Base-by-base conservation (phyloP, 495 filamentous ascomycete genomes). In the Penicillium cinerascens region DNA sequence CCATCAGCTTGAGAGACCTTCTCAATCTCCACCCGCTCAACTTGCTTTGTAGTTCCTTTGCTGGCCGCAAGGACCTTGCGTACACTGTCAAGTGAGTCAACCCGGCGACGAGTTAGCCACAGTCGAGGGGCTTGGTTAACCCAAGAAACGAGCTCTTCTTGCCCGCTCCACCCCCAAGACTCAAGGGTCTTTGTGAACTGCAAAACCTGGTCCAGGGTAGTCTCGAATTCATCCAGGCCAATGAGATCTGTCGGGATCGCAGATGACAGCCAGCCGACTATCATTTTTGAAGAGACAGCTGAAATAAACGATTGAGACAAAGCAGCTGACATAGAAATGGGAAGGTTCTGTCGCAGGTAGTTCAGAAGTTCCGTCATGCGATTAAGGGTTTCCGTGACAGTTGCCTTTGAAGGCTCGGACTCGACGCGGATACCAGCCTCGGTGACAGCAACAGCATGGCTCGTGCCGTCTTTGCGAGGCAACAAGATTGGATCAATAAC, bases 81-180 rank as follows among this genome's bases (percentile, higher is more conserved):
- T 6, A 93, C 82, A 18, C 78, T 76, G 56, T 90, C 84, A 27
- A 99, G 72, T 3, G 87, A 84, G 37, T 79, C 78, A 56, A 93
- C 90, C 50, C 85, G 85, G 51, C 88, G 84, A 63, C 88, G 91
- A n/a, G 83, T 80, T 18, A 97, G 76, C 93, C 93, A 98, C 11
- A 91, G 79, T 20, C 81, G 80, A 5, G 92, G 87, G 6, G 86
- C 87, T 43, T 83, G 82, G 26, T 86, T 82, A 0, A 87, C 82
- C 93, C 93, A 98, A 37, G 89, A 85, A 9, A 82, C 74, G 47
- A 97, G 67, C 17, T 84, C 80, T 50, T 82, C 78, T 20, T 87
- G 78, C 17, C 87, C 88, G 22, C 78, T 77, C 82, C 88, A 91
- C 0, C 79, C 76, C 11, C 87, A 71, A 1, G 69, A 67, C 40